These are phyloP conservation scores for Tillandsia fasciculata DNA, from an alignment of 176 grass and related monocot genomes.

Conservation along the genomic window DNA sequence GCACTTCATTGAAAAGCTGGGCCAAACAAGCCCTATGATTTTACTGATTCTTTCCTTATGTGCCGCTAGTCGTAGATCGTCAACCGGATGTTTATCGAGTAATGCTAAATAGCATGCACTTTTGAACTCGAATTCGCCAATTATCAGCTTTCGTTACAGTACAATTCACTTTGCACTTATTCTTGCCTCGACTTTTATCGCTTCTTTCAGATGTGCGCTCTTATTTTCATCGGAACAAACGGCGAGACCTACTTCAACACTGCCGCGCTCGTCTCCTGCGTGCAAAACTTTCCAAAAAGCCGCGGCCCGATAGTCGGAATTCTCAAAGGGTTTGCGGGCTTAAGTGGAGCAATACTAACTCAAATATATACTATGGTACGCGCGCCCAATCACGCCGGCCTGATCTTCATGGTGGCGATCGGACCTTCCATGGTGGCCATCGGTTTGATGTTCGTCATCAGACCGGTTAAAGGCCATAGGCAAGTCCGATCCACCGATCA, in stretches of 20 bases:
- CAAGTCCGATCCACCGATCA: constrained; percentile 72
- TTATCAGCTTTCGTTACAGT: background rate
- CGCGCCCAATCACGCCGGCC: constrained; percentile 56
- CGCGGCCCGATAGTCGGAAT: constrained; percentile 80
- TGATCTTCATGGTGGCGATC: constrained; percentile 74
- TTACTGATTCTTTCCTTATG: no score
- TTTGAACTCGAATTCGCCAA: no score
- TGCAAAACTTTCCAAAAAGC: constrained; percentile 91
- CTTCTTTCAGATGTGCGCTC: constrained; percentile 58
- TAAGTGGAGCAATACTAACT: constrained; percentile 78
- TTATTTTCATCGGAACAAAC: constrained; percentile 84
- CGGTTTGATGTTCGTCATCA: constrained; percentile 79
- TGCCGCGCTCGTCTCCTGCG: constrained; percentile 67
- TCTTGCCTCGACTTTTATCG: constrained; percentile 13
- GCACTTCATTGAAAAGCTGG: no score
- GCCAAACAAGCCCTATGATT: background rate
- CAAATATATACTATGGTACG: constrained; percentile 64
- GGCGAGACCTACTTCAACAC: constrained; percentile 93
- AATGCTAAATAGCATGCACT: no score
- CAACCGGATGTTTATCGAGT: no score
- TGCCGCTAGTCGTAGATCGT: no score
- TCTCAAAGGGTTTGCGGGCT: constrained; percentile 78
- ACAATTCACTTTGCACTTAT: constrained; percentile 2
- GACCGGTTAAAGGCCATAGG: constrained; percentile 62
- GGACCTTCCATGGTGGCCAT: constrained; percentile 71